Percentiles rank a stretch among this genome's conserved stretches.
Evolutionary conservation across 495 filamentous ascomycete genomes (phyloP).

Genomic region (Halenospora varia): DNA sequence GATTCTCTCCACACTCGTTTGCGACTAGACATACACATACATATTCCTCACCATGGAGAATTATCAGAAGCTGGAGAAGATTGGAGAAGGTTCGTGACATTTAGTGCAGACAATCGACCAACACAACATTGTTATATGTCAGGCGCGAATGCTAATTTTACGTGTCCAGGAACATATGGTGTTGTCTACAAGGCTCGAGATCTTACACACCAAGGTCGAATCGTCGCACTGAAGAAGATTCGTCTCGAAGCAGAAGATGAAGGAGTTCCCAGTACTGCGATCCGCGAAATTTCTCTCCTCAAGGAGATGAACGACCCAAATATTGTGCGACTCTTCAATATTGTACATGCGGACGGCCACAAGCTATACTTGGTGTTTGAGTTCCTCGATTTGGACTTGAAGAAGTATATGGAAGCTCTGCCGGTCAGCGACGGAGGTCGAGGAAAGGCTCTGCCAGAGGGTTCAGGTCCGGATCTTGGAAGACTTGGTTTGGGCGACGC

Average conservation of each 20-base stretch:
- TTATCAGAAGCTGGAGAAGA: slow-evolving; percentile 99
- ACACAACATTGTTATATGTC: neutral
- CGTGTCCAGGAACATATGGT: slow-evolving; percentile 73
- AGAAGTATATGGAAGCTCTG: slow-evolving; percentile 98
- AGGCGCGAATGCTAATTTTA: slow-evolving; percentile 4
- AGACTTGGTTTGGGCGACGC: slow-evolving; percentile 75
- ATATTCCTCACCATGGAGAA: slow-evolving; percentile 89
- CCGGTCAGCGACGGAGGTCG: slow-evolving; percentile 86
- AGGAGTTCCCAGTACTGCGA: slow-evolving; percentile 92
- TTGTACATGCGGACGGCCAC: slow-evolving; percentile 94
- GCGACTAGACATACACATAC: slow-evolving; percentile 6
- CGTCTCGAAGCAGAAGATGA: slow-evolving; percentile 97
- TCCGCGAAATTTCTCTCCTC: slow-evolving; percentile 92
- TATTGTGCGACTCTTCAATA: slow-evolving; percentile 88
- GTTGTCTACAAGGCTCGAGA: slow-evolving; percentile 92
- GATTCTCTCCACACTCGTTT: slow-evolving; percentile 26
- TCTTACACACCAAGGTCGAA: slow-evolving; percentile 68
- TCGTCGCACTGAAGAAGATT: slow-evolving; percentile 97
- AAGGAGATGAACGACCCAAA: slow-evolving; percentile 98
- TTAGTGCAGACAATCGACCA: neutral
- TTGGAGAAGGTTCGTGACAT: slow-evolving; percentile 78
- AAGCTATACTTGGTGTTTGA: slow-evolving; percentile 96
- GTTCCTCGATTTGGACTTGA: slow-evolving; percentile 89
- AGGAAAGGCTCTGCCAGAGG: slow-evolving; percentile 83
- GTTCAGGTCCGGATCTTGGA: slow-evolving; percentile 58